Percentiles rank a stretch among this genome's conserved stretches.
These are phyloP conservation scores for Fusarium dlaminii DNA, from an alignment of 2,329 filamentous ascomycete genomes.

Conservation along the genomic window DNA sequence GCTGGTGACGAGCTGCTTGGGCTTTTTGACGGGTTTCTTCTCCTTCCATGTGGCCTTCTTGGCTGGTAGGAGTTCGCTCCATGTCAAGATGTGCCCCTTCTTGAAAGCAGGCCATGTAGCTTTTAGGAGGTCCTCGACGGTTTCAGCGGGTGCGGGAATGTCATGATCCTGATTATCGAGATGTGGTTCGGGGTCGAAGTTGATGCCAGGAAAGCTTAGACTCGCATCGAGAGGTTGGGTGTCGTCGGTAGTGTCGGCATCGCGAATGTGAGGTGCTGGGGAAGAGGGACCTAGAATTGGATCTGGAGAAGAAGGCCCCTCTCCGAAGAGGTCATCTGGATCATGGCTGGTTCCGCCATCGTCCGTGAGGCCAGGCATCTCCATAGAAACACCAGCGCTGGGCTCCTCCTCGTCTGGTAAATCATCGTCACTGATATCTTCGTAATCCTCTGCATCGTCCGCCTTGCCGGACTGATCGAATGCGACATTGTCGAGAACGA, in stretches of 20 bases:
- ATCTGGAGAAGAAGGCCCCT: constrained; percentile 63
- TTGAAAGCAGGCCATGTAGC: constrained; percentile 85
- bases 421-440: constrained; percentile 92
- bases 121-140: constrained; percentile 78
- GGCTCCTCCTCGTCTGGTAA: constrained; percentile 81
- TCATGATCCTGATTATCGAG: constrained; percentile 67
- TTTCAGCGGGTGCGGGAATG: constrained; percentile 76
- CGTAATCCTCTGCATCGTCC: constrained; percentile 89
- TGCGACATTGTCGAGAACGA: constrained; percentile 56
- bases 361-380: constrained; percentile 65
- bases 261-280: constrained; percentile 55
- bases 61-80: constrained; percentile 83
- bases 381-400: constrained; percentile 52
- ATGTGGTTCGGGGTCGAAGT: constrained; percentile 59
- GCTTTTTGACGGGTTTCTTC: constrained; percentile 80
- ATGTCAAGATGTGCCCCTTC: constrained; percentile 77
- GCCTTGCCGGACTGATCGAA: constrained; percentile 81
- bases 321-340: constrained; percentile 76
- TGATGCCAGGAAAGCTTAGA: constrained; percentile 54
- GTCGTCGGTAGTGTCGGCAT: constrained; percentile 50
- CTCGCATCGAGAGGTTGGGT: constrained; percentile 45
- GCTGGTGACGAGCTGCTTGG: constrained; percentile 83
- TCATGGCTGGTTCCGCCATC: constrained; percentile 69
- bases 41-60: constrained; percentile 81
- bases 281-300: constrained; percentile 55